A percentile compares a stretch with the other conserved stretches of the same genome.
Conservation (phyloP, 148 eudicot genomes). For the Rheum nobile region DNA sequence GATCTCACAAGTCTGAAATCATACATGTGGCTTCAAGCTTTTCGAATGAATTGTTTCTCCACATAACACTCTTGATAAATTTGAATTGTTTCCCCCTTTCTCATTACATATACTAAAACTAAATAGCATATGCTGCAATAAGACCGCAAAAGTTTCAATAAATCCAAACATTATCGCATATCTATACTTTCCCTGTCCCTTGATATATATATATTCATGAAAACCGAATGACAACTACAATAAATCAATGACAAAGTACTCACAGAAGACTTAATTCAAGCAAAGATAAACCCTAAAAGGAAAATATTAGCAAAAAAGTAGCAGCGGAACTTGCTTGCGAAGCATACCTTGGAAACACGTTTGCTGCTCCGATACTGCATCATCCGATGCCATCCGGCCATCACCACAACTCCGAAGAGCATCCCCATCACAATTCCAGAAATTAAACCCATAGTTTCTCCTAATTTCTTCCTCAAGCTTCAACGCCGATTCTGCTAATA, state of each 20-base stretch:
- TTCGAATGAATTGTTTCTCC: background rate
- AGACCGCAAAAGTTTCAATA: background rate
- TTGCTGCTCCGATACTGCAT: slow-evolving; percentile 63
- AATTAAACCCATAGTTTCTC: slow-evolving; percentile 56
- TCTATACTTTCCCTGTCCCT: background rate
- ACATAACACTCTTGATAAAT: background rate
- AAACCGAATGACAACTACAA: background rate
- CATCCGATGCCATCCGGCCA: slow-evolving; percentile 93
- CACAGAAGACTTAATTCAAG: background rate
- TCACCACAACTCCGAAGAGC: slow-evolving; percentile 57
- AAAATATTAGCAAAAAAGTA: background rate
- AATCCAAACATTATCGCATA: background rate
- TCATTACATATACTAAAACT: background rate
- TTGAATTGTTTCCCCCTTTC: background rate
- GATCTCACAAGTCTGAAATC: background rate
- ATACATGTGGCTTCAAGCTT: background rate
- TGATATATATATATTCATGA: background rate
- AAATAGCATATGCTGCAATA: background rate
- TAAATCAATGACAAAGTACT: background rate
- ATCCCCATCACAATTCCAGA: slow-evolving; percentile 79
- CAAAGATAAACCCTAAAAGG: background rate
- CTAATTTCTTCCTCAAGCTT: slow-evolving; percentile 12
- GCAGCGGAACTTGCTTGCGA: background rate
- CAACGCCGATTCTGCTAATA: background rate
- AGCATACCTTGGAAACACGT: slow-evolving; percentile 59